phyloP scores from a whole-genome alignment of 2,329 filamentous ascomycete genomes.

The Curvularia verruculosa region DNA sequence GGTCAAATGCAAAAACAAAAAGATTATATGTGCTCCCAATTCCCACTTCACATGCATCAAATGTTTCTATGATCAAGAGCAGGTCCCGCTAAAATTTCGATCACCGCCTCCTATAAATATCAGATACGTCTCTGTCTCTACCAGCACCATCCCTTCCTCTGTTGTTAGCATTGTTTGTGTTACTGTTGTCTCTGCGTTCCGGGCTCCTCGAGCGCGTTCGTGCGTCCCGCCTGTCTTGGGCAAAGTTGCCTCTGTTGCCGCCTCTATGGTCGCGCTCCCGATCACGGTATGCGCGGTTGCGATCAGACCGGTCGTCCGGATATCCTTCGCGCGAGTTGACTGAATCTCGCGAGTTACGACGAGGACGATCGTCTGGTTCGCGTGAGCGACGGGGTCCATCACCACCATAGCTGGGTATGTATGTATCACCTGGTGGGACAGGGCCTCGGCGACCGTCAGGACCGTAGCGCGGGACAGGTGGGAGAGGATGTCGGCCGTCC shows the following conservation, averaged over 20 bases:
- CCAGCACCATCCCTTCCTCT: constrained; percentile 28
- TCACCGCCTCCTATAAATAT: constrained; percentile 36
- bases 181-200: constrained; percentile 35
- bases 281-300: constrained; percentile 25
- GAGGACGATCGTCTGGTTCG: constrained; percentile 44
- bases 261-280: constrained; percentile 31
- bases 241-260: constrained; percentile 33
- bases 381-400: constrained; percentile 41
- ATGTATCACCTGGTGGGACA: constrained; percentile 47
- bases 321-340: constrained; percentile 44
- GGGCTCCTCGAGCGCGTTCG: constrained; percentile 46
- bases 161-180: constrained; percentile 8
- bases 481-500: constrained; percentile 45
- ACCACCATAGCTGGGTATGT: constrained; percentile 52
- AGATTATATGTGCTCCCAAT: not conserved
- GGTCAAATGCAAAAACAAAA: not conserved
- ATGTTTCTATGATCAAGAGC: too few species aligned
- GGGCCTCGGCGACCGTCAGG: constrained; percentile 33
- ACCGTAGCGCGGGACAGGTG: constrained; percentile 44
- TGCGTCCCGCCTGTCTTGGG: constrained; percentile 37
- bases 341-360: constrained; percentile 43
- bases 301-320: constrained; percentile 36
- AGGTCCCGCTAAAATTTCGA: too few species aligned
- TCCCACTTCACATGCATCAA: not conserved
- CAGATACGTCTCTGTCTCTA: constrained; percentile 32